Evolutionary conservation across 176 grass and related monocot genomes (phyloP).

Genomic region (Poa pratensis): DNA sequence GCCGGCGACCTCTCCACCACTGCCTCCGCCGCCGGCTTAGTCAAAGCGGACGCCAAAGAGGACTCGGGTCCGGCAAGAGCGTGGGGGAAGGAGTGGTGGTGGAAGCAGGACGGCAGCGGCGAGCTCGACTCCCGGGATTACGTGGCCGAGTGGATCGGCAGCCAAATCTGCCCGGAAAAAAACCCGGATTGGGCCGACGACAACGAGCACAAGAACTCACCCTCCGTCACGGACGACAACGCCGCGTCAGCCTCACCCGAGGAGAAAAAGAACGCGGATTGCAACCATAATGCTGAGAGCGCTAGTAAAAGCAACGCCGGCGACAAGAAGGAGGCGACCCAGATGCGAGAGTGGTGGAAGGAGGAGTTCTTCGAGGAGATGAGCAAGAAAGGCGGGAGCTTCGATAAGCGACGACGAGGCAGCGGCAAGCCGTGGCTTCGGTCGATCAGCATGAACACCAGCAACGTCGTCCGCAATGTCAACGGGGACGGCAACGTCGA

Average conservation of each 20-base stretch:
- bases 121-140: slow-evolving; percentile 71
- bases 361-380: slow-evolving; percentile 87
- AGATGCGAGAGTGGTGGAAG: slow-evolving; percentile 88
- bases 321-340: slow-evolving; percentile 49
- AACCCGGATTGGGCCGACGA: slow-evolving; percentile 59
- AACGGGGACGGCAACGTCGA: slow-evolving; percentile 27
- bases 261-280: slow-evolving; percentile 37
- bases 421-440: slow-evolving; percentile 52
- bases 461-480: neutral
- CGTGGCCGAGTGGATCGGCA: slow-evolving; percentile 80
- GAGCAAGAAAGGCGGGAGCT: slow-evolving; percentile 57
- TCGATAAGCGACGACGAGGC: slow-evolving; percentile 33
- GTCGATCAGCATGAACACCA: slow-evolving; percentile 37
- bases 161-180: slow-evolving; percentile 57
- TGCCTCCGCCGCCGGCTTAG: neutral
- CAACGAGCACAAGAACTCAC: slow-evolving; percentile 16
- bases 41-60: slow-evolving; percentile 6
- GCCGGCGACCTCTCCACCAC: slow-evolving; percentile 30
- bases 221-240: slow-evolving; percentile 21
- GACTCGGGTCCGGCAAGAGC: slow-evolving; percentile 18
- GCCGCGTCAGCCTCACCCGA: neutral
- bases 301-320: neutral
- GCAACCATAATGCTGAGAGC: slow-evolving; percentile 17
- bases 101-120: slow-evolving; percentile 75
- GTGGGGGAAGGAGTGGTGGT: slow-evolving; percentile 86